These are phyloP conservation scores for Kazachstania africana DNA, from an alignment of 805 yeast genomes.

Conservation along the genomic window DNA sequence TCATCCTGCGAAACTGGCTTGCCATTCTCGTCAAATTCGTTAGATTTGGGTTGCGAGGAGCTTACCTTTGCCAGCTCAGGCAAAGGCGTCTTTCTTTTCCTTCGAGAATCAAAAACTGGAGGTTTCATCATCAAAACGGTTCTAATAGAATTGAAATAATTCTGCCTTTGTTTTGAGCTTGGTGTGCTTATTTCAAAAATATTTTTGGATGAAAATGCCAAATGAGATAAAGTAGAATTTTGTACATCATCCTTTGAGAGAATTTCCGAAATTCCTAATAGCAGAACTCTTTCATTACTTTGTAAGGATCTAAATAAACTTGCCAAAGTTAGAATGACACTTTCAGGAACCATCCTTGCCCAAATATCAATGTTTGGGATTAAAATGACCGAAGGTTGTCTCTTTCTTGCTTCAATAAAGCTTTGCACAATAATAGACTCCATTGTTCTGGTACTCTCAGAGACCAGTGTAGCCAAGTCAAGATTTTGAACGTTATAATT, in stretches of 20 bases:
- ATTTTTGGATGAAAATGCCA: conserved; percentile 26
- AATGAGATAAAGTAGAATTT: conserved; percentile 4
- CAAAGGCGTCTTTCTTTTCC: conserved; percentile 33
- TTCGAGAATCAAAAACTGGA: conserved; percentile 51
- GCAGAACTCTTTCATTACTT: conserved; percentile 59
- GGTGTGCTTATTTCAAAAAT: conserved; percentile 43
- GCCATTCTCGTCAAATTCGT: conserved; percentile 16
- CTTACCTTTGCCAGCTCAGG: conserved; percentile 29
- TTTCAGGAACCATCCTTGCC: conserved; percentile 51
- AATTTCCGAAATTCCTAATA: conserved; percentile 60
- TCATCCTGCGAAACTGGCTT: conserved; percentile 26
- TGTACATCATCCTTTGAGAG: conserved; percentile 24
- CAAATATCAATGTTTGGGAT: conserved; percentile 78
- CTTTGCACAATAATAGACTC: conserved; percentile 78
- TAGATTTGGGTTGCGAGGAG: conserved; percentile 7
- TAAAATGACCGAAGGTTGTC: conserved; percentile 75
- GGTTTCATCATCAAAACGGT: conserved; percentile 58
- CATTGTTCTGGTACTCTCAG: conserved; percentile 70
- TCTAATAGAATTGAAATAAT: conserved; percentile 47
- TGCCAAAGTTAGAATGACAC: conserved; percentile 61
- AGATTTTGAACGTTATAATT: conserved; percentile 82
- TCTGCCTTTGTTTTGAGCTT: conserved; percentile 32
- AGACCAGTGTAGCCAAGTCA: conserved; percentile 65
- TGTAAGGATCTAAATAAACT: conserved; percentile 57
- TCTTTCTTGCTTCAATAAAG: conserved; percentile 78